phyloP scores from a whole-genome alignment of 2,329 filamentous ascomycete genomes.

The Neonectria sp. region DNA sequence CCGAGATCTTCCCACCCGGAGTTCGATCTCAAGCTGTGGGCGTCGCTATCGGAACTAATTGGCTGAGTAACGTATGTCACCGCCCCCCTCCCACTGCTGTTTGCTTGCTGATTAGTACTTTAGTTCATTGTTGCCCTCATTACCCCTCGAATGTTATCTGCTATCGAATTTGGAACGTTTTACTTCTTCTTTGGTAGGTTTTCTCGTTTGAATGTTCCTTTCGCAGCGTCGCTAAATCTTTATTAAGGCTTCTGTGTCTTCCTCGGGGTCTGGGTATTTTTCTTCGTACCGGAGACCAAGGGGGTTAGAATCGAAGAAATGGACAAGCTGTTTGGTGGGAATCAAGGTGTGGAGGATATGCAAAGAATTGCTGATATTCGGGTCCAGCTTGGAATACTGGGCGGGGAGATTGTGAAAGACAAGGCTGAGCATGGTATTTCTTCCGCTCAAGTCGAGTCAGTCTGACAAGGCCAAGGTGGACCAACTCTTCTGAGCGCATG shows the following conservation, averaged over 20 bases:
- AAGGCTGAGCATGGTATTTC: slow-evolving; percentile 16
- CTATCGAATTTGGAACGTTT: slow-evolving; percentile 31
- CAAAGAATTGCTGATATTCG: slow-evolving; percentile 23
- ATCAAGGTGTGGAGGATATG: slow-evolving; percentile 27
- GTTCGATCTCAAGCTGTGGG: slow-evolving; percentile 25
- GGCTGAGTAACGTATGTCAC: slow-evolving; percentile 25
- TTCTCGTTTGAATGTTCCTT: not conserved
- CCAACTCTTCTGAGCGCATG: not conserved
- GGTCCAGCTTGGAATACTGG: slow-evolving; percentile 17
- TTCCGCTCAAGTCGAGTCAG: slow-evolving; percentile 7
- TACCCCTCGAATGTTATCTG: slow-evolving; percentile 25
- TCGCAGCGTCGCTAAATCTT: not conserved
- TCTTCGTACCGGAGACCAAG: slow-evolving; percentile 30
- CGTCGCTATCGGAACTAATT: slow-evolving; percentile 29
- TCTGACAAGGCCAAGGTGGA: not conserved
- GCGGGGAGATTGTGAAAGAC: slow-evolving; percentile 17
- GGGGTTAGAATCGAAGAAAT: slow-evolving; percentile 28
- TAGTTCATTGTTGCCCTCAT: slow-evolving; percentile 34
- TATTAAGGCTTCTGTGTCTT: slow-evolving; percentile 23
- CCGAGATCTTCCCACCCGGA: slow-evolving; percentile 23
- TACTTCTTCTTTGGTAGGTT: slow-evolving; percentile 28
- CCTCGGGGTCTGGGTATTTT: slow-evolving; percentile 27
- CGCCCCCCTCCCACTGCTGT: too few species aligned
- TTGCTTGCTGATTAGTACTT: not conserved
- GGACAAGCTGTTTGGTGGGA: slow-evolving; percentile 24